Percentiles rank a stretch among this genome's conserved stretches.
These are phyloP conservation scores for Bipolaris oryzae DNA, from an alignment of 2,329 filamentous ascomycete genomes.

Conservation along the genomic window DNA sequence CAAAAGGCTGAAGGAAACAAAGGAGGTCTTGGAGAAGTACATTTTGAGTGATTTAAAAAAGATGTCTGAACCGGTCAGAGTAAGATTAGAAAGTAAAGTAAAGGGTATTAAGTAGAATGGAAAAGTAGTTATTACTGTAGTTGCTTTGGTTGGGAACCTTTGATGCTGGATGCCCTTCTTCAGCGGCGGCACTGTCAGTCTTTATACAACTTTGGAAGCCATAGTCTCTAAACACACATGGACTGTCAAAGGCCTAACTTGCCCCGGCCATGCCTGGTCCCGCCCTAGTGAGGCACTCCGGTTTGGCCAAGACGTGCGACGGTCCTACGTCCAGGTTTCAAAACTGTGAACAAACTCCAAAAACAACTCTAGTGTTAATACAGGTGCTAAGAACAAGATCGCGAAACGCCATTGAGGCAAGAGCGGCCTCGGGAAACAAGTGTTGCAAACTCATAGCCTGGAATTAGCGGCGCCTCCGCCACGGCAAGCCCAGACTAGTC, in stretches of 20 bases:
- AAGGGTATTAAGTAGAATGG: slow-evolving; percentile 33
- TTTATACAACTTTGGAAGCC: slow-evolving; percentile 36
- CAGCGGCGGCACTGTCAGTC: slow-evolving; percentile 19
- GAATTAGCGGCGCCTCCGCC: slow-evolving; percentile 14
- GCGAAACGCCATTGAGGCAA: slow-evolving; percentile 38
- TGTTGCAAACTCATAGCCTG: slow-evolving; percentile 25
- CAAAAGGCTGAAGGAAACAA: slow-evolving; percentile 57
- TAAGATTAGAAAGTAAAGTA: slow-evolving; percentile 33
- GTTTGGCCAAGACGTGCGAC: slow-evolving; percentile 43
- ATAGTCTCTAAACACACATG: neutral
- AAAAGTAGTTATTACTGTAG: slow-evolving; percentile 43
- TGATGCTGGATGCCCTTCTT: slow-evolving; percentile 40
- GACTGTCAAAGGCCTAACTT: slow-evolving; percentile 4
- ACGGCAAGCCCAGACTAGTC: neutral
- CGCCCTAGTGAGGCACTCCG: slow-evolving; percentile 24
- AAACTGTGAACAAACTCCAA: slow-evolving; percentile 17
- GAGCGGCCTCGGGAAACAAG: slow-evolving; percentile 23
- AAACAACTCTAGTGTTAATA: slow-evolving; percentile 19
- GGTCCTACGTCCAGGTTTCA: slow-evolving; percentile 25
- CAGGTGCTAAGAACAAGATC: slow-evolving; percentile 10
- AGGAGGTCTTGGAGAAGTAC: slow-evolving; percentile 50
- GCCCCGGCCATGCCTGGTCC: slow-evolving; percentile 16
- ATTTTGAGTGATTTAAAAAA: slow-evolving; percentile 39
- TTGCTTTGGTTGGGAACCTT: slow-evolving; percentile 44
- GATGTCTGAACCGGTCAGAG: slow-evolving; percentile 48